phyloP scores from a whole-genome alignment of 2,329 filamentous ascomycete species.

The Calycina marina region DNA sequence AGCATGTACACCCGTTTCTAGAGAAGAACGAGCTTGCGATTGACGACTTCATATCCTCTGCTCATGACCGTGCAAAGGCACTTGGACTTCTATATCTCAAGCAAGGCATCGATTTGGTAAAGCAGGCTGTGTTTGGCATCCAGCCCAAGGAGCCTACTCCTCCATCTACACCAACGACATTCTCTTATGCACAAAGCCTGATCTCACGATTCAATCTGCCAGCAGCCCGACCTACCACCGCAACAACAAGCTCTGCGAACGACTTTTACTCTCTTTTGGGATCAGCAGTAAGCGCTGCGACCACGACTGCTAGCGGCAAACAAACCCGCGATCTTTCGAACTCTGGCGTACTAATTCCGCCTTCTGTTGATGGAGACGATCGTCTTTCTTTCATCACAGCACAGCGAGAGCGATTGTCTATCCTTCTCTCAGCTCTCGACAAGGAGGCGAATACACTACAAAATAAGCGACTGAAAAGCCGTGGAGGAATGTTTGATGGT shows the following conservation, averaged over 20 bases:
- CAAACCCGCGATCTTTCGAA: constrained; percentile 31
- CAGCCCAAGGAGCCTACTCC: constrained; percentile 37
- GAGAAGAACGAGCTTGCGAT: constrained; percentile 76
- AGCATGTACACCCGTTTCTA: constrained; percentile 78
- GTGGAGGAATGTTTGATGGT: constrained; percentile 14
- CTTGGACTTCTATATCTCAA: constrained; percentile 66
- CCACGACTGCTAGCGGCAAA: constrained; percentile 21
- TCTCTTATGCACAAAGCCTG: constrained; percentile 62
- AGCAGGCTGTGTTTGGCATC: constrained; percentile 66
- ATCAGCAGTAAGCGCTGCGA: constrained; percentile 47
- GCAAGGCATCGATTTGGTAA: constrained; percentile 53
- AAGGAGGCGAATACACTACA: constrained; percentile 55
- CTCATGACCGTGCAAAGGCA: constrained; percentile 63
- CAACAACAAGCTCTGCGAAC: constrained; percentile 29
- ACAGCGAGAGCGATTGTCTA: constrained; percentile 63
- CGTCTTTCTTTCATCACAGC: constrained; percentile 59
- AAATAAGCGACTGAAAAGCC: constrained; percentile 14
- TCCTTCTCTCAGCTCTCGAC: constrained; percentile 65
- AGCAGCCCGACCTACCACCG: constrained; percentile 38
- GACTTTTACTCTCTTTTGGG: constrained; percentile 72
- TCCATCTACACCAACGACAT: constrained; percentile 31
- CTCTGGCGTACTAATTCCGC: constrained; percentile 54
- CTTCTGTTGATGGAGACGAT: constrained; percentile 51
- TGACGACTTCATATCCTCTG: constrained; percentile 72
- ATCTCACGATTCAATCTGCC: constrained; percentile 81